Evolutionary conservation across 2,329 filamentous ascomycete genomes (phyloP), one percentile per base, ranked within the genome.

Genomic region (Cercospora janseana): DNA sequence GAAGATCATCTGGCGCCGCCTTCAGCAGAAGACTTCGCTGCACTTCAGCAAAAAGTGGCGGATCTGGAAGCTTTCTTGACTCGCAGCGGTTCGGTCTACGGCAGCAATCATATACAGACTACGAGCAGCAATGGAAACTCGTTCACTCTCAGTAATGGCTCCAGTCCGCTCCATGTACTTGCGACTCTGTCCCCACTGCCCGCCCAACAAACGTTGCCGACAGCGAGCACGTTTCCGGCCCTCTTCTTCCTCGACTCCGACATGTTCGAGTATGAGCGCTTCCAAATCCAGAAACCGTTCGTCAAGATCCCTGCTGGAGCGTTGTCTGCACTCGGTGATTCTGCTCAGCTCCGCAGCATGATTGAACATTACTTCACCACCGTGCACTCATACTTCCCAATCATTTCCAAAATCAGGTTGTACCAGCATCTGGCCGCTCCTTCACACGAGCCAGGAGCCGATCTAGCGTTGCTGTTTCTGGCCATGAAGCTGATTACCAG

Each of bases 331-430:
- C 61, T 77, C 2, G 72, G 71, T 38, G 66, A 68, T 43, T 67
- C 62, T 13, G 52, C 62, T 1, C 62, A 68, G 15, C 59, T 76
- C 12, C 67, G 73, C 51, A 63, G 64, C 10, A 64, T 69, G 32
- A 62, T 73, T 9, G 62, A 63, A 10, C 60, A 69, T 23, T 79
- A 75, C 56, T 77, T 78, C 49, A 53, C 53, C 16, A 72, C 71
- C 4, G 60, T 75, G 12, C 75, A 79, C 52, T 64, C 64, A 21
- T 77, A 75, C 70, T 70, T 77, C 53, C 74, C 75, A 5, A 72
- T 79, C 40, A 59, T 78, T 23, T 75, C 73, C 12, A 70, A 69
- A 54, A 77, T 75, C 54, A 64, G 73, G 16, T 64, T 78, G 55
- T 71, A 70, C 35, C 65, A 66, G 38, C 60, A 63, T 46, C 48